Conservation (phyloP, 805 yeast genomes). For the Candida lessepsii region DNA sequence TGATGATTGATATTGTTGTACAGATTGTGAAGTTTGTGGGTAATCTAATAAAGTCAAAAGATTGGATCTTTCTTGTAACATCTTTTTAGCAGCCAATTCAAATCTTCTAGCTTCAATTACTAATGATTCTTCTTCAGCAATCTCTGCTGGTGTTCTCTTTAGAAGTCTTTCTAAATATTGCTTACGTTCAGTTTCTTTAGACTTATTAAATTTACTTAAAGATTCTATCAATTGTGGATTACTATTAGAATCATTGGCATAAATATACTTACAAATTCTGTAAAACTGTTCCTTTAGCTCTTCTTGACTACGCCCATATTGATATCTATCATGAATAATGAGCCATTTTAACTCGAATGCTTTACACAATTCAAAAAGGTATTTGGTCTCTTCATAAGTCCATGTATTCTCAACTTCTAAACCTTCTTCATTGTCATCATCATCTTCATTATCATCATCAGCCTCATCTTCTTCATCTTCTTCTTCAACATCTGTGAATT, state of each 20-base stretch:
- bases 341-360: slow-evolving; percentile 65
- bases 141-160: slow-evolving; percentile 89
- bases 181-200: slow-evolving; percentile 76
- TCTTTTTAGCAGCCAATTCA: slow-evolving; percentile 87
- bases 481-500: slow-evolving; percentile 5
- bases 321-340: slow-evolving; percentile 61
- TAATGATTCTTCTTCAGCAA: slow-evolving; percentile 95
- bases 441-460: slow-evolving; percentile 6
- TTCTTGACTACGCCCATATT: slow-evolving; percentile 54
- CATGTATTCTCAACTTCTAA: slow-evolving; percentile 10
- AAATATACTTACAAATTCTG: slow-evolving; percentile 56
- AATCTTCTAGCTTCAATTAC: slow-evolving; percentile 90
- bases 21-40: slow-evolving; percentile 74
- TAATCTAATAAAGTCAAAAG: slow-evolving; percentile 78
- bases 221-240: slow-evolving; percentile 54
- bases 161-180: slow-evolving; percentile 73
- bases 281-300: slow-evolving; percentile 85
- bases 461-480: slow-evolving; percentile 7
- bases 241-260: slow-evolving; percentile 39
- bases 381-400: slow-evolving; percentile 66
- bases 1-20: slow-evolving; percentile 74
- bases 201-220: slow-evolving; percentile 62
- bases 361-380: slow-evolving; percentile 70
- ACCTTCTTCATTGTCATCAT: slow-evolving; percentile 8
- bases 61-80: slow-evolving; percentile 78